phyloP scores from a whole-genome alignment of 1,284 basidiomycete species.

The Fomitopsis palustris region DNA sequence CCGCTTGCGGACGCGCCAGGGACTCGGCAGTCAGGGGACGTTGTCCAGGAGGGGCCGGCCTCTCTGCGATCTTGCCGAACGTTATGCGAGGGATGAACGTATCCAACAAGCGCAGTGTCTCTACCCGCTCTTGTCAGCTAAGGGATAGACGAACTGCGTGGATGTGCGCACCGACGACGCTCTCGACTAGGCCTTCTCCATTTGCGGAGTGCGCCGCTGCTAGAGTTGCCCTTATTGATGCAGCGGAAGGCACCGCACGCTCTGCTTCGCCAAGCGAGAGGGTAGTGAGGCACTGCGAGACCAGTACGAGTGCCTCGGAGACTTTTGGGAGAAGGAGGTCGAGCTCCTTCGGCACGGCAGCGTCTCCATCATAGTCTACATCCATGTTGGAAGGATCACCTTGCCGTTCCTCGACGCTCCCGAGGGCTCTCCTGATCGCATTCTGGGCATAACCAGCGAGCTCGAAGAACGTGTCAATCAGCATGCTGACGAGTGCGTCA shows the following conservation, averaged over 20 bases:
- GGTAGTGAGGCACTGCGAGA: conserved; percentile 73
- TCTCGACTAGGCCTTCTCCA: conserved; percentile 50
- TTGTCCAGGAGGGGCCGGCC: conserved; percentile 14
- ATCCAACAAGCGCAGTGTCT: conserved; percentile 67
- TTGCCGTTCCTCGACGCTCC: conserved; percentile 8
- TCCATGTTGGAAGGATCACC: not conserved
- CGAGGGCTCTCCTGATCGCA: conserved; percentile 48
- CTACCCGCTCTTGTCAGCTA: conserved; percentile 34
- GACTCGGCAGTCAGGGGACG: not conserved
- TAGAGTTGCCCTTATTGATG: conserved; percentile 11
- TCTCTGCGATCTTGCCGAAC: conserved; percentile 55
- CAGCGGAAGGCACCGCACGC: conserved; percentile 4
- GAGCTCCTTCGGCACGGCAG: conserved; percentile 32
- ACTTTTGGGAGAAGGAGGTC: conserved; percentile 70
- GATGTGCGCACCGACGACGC: conserved; percentile 52
- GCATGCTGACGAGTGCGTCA: conserved; percentile 45
- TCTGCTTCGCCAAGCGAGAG: conserved; percentile 41
- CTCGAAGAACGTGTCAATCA: conserved; percentile 50
- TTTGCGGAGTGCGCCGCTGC: conserved; percentile 22
- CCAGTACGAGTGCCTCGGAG: conserved; percentile 76
- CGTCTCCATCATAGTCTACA: not conserved
- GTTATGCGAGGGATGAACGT: conserved; percentile 76
- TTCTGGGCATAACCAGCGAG: conserved; percentile 49
- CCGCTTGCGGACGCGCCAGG: conserved; percentile 23
- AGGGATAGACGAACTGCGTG: not conserved